These are phyloP conservation scores for Gymnopus androsaceus DNA, from an alignment of 1,284 basidiomycete species.

Conservation along the genomic window DNA sequence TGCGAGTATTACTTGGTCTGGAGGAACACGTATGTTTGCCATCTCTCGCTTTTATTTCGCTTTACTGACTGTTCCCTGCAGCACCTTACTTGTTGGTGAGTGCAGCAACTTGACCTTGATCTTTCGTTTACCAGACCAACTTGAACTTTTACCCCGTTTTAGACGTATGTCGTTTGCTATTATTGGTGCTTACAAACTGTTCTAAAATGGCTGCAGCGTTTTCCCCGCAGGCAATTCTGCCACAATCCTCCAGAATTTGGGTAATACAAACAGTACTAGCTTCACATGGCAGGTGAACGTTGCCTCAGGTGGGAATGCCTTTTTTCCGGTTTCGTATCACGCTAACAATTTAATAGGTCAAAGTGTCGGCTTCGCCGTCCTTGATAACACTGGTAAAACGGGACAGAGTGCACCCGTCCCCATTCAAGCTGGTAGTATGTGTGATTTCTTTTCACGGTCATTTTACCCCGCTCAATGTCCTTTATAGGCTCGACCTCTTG, in stretches of 20 bases:
- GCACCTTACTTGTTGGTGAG: slow-evolving; percentile 58
- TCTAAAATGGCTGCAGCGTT: slow-evolving; percentile 35
- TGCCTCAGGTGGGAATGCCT: slow-evolving; percentile 34
- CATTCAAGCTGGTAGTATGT: slow-evolving; percentile 50
- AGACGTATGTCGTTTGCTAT: slow-evolving; percentile 23
- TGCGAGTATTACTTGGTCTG: slow-evolving; percentile 46
- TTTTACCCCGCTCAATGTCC: slow-evolving; percentile 10
- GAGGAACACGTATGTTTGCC: slow-evolving; percentile 48
- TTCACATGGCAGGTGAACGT: slow-evolving; percentile 50
- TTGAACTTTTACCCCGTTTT: slow-evolving; percentile 17
- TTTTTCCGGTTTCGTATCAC: not conserved
- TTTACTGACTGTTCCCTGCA: slow-evolving; percentile 25
- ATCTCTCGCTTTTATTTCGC: not conserved
- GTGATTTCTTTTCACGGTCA: slow-evolving; percentile 9
- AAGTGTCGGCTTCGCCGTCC: slow-evolving; percentile 50
- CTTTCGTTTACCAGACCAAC: slow-evolving; percentile 11
- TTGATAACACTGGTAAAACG: slow-evolving; percentile 50
- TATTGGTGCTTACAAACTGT: not conserved
- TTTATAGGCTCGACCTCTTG: slow-evolving; percentile 36
- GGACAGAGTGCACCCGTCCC: slow-evolving; percentile 53
- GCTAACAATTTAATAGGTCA: slow-evolving; percentile 36
- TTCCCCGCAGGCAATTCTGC: slow-evolving; percentile 39
- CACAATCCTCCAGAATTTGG: slow-evolving; percentile 42
- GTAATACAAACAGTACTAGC: slow-evolving; percentile 34
- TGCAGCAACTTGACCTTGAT: slow-evolving; percentile 5